Evolutionary conservation across 768 basidiomycete species (phyloP).

Genomic region (Suillus tomentosus): DNA sequence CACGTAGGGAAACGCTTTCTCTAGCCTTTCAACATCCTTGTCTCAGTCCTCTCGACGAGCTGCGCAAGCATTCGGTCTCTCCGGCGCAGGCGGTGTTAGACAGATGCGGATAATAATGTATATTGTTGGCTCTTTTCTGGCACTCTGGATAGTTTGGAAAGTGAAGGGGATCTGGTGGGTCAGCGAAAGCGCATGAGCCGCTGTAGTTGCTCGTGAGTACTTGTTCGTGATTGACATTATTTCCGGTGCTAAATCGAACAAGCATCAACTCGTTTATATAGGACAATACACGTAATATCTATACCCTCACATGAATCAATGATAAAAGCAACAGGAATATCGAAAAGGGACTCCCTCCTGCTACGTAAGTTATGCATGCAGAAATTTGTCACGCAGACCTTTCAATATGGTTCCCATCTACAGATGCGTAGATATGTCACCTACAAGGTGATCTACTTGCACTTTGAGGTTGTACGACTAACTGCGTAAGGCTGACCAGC

Average conservation of each 20-base stretch:
- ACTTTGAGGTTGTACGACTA: neutral
- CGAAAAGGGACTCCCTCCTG: neutral
- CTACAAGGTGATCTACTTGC: neutral
- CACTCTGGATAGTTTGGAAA: constrained; percentile 58
- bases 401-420: neutral
- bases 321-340: neutral
- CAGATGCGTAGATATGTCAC: neutral
- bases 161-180: constrained; percentile 50
- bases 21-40: constrained; percentile 61
- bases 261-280: constrained; percentile 1
- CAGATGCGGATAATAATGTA: constrained; percentile 69
- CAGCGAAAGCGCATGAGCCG: neutral
- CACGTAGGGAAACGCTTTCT: constrained; percentile 63
- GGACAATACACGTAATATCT: neutral
- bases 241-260: neutral
- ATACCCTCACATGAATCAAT: neutral
- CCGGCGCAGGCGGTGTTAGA: constrained; percentile 61
- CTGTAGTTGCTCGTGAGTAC: constrained; percentile 5
- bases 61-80: constrained; percentile 70
- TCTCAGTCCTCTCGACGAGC: constrained; percentile 70
- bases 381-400: neutral
- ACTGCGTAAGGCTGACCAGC: neutral
- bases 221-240: no score
- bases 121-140: constrained; percentile 55
- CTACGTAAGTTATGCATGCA: neutral